Conservation (phyloP, 148 eudicot genomes). For the Polygonum maritimum region DNA sequence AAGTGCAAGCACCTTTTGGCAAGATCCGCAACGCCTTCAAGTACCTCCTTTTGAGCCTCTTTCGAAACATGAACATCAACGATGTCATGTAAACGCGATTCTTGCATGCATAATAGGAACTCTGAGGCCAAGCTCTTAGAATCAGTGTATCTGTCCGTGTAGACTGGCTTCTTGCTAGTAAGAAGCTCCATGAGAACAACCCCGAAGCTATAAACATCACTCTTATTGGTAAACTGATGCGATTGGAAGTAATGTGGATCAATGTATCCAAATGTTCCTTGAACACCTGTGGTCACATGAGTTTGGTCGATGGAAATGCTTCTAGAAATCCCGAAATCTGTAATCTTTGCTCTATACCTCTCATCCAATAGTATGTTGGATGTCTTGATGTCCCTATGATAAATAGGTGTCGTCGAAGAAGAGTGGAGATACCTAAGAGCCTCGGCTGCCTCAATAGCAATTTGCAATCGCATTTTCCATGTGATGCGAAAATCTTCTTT, state of each 20-base stretch:
- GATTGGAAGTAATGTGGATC: not conserved
- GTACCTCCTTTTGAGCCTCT: not conserved
- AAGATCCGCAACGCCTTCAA: not conserved
- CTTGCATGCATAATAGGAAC: not conserved
- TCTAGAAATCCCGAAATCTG: not conserved
- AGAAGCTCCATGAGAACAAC: not conserved
- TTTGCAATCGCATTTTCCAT: conserved; percentile 3
- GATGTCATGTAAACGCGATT: not conserved
- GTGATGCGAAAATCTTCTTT: not conserved
- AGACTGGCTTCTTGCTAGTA: not conserved
- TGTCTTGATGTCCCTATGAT: not conserved
- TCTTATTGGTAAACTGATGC: not conserved
- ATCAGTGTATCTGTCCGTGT: not conserved
- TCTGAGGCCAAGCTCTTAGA: not conserved
- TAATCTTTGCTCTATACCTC: not conserved
- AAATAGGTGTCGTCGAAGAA: not conserved
- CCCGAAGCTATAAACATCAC: conserved; percentile 4
- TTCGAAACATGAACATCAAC: not conserved
- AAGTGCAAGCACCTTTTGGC: not conserved
- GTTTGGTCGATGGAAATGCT: not conserved
- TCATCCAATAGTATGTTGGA: conserved; percentile 7
- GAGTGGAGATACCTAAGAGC: not conserved
- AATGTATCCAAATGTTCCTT: conserved; percentile 4
- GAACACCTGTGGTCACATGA: not conserved
- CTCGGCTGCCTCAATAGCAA: not conserved